Evolutionary conservation across 108 stramenopile species (phyloP).

Genomic region (Nitzschia sp.): DNA sequence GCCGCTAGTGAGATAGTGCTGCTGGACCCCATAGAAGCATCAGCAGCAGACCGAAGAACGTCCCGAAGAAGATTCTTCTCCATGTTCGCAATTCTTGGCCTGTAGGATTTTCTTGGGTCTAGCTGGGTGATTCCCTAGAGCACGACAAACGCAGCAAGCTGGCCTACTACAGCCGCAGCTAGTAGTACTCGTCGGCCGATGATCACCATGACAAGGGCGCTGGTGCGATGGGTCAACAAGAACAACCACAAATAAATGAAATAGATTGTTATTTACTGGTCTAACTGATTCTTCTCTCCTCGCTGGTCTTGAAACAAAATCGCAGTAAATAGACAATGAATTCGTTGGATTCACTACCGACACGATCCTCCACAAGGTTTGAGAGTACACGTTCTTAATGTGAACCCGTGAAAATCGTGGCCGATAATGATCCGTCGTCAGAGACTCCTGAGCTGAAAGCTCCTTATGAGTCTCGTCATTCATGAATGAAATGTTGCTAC

Average conservation of each 20-base stretch:
- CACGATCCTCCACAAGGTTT: neutral
- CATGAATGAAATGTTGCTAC: conserved; percentile 1
- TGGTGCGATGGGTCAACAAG: no score
- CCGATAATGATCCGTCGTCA: neutral
- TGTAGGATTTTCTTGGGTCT: no score
- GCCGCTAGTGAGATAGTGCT: no score
- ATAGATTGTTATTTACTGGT: neutral
- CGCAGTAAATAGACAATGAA: neutral
- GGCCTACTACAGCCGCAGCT: no score
- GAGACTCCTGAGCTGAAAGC: neutral
- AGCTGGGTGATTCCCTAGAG: no score
- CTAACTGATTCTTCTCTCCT: neutral
- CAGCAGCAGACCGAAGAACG: no score
- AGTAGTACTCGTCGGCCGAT: no score
- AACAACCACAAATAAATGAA: neutral
- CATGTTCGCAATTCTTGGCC: no score
- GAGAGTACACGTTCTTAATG: neutral
- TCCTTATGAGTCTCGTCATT: conserved; percentile 5
- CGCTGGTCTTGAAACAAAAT: neutral
- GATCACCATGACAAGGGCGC: no score
- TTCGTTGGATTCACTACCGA: neutral
- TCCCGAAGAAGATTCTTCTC: no score
- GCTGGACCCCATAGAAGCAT: no score
- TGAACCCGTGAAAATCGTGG: neutral
- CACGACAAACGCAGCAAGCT: no score